These are phyloP conservation scores for Fusarium succisae DNA, from an alignment of 2,329 filamentous ascomycete genomes.

Conservation along the genomic window DNA sequence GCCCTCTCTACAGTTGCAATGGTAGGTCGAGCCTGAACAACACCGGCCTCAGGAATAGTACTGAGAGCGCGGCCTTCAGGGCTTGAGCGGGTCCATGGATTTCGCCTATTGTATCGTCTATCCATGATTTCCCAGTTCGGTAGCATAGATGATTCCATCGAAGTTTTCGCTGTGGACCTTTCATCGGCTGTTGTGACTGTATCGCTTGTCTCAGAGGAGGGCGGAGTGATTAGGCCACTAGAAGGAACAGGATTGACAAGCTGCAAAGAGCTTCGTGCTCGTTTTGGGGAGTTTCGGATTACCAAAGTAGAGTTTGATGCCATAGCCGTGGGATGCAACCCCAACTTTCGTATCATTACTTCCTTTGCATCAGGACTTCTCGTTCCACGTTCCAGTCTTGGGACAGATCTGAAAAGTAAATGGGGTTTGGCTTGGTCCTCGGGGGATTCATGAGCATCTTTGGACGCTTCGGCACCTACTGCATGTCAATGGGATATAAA, in stretches of 20 bases:
- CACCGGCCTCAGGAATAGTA: slow-evolving; percentile 48
- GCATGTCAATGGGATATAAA: background rate
- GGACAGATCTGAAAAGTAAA: background rate
- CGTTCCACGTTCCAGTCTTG: slow-evolving; percentile 11
- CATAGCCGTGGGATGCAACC: slow-evolving; percentile 37
- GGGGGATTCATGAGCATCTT: background rate
- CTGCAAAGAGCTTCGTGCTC: slow-evolving; percentile 42
- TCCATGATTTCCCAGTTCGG: slow-evolving; percentile 34
- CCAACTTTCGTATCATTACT: slow-evolving; percentile 39
- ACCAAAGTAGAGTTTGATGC: slow-evolving; percentile 45
- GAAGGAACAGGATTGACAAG: slow-evolving; percentile 25
- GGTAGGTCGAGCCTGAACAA: slow-evolving; percentile 45
- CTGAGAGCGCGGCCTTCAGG: slow-evolving; percentile 48
- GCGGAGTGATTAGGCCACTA: slow-evolving; percentile 34
- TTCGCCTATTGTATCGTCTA: slow-evolving; percentile 44
- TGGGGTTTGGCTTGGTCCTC: slow-evolving; percentile 3
- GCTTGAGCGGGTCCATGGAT: slow-evolving; percentile 50
- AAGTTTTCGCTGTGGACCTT: slow-evolving; percentile 47
- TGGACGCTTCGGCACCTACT: slow-evolving; percentile 40
- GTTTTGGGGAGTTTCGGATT: slow-evolving; percentile 33
- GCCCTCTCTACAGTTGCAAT: slow-evolving; percentile 76
- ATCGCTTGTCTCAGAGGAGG: slow-evolving; percentile 43
- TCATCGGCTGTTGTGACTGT: slow-evolving; percentile 38
- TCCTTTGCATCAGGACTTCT: slow-evolving; percentile 37
- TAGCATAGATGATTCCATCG: slow-evolving; percentile 46